These are phyloP conservation scores for Podospora comata DNA, from an alignment of 495 filamentous ascomycete genomes.

Conservation along the genomic window DNA sequence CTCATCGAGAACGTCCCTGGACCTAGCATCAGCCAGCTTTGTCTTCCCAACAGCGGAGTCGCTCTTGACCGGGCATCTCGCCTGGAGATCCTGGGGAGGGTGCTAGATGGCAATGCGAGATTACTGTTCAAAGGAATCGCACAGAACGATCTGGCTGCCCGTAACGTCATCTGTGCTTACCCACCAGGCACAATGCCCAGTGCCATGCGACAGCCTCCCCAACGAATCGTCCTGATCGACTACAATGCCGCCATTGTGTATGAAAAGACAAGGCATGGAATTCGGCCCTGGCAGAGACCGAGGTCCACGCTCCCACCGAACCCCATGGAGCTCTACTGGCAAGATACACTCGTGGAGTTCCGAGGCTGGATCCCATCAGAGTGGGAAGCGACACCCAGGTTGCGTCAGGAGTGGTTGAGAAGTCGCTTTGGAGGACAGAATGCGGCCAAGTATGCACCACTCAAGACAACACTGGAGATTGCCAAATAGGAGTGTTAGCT, in stretches of 20 bases:
- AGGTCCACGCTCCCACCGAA: not conserved
- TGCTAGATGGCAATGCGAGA: conserved; percentile 17
- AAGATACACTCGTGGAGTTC: conserved; percentile 6
- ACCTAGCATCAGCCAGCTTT: conserved; percentile 13
- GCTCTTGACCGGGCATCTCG: conserved; percentile 12
- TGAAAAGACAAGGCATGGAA: conserved; percentile 2
- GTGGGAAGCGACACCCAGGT: not conserved
- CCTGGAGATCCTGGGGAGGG: conserved; percentile 13
- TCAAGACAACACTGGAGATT: no score
- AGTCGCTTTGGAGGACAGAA: no score
- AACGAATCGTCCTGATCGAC: conserved; percentile 7
- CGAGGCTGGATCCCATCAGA: conserved; percentile 6
- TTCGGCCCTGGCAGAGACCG: not conserved
- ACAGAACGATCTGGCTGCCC: conserved; percentile 18
- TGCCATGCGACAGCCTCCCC: not conserved
- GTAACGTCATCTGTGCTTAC: conserved; percentile 10
- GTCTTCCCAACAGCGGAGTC: not conserved
- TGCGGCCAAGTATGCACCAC: no score
- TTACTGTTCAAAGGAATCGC: conserved; percentile 10
- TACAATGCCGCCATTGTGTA: conserved; percentile 5
- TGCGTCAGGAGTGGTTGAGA: no score
- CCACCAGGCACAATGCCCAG: not conserved
- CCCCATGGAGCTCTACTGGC: conserved; percentile 13
- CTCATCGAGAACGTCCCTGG: conserved; percentile 21
- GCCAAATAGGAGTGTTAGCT: no score